Evolutionary conservation across 768 basidiomycete species (phyloP), one percentile per base, ranked within the genome.

Genomic region (Amanita polypyramis): DNA sequence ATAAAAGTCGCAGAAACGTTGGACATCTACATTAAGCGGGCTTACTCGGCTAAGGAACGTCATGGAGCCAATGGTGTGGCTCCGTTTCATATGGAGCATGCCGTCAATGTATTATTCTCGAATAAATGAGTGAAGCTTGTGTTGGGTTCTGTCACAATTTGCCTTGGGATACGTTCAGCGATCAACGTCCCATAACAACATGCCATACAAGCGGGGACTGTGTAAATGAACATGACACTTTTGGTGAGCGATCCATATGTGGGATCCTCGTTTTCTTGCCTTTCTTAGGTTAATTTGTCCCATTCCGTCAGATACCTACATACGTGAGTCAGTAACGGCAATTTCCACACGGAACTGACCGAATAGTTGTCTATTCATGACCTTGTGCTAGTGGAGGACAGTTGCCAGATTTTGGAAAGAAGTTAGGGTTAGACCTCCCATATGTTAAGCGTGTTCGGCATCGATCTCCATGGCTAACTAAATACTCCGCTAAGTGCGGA

Each of bases 71-170:
- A 29, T 7, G n/a, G 12, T 14, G 8, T 27, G 40, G 40, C 40
- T 41, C 40, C 40, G 40, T 41, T 41, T 41, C 40, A 23, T 29
- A 27, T 41, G 40, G 40, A 41, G 40, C 5, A 36, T 17, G 35
- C 40, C 40, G 40, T 23, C 23, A 14, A 41, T 27, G 40, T n/a
- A 14, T 41, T 25, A 23, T 25, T 41, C 25, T 27, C 25, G 7
- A 27, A 27, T 21, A 25, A 41, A 25, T 25, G 21, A 40, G 19
- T 8, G 27, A 41, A 41, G 40, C 14, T 41, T 23, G 40, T 41
- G 40, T 41, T 11, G n/a, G 27, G 40, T 15, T 27, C n/a, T 41
- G 39, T 40, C 39, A 40, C 39, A 4, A 12, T n/a, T 40, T n/a
- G 25, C 40, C 23, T 41, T n/a, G 40, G 10, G 39, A 25, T 21